Conservation (phyloP, 2,329 filamentous ascomycete species). For the Colletotrichum sp. region DNA sequence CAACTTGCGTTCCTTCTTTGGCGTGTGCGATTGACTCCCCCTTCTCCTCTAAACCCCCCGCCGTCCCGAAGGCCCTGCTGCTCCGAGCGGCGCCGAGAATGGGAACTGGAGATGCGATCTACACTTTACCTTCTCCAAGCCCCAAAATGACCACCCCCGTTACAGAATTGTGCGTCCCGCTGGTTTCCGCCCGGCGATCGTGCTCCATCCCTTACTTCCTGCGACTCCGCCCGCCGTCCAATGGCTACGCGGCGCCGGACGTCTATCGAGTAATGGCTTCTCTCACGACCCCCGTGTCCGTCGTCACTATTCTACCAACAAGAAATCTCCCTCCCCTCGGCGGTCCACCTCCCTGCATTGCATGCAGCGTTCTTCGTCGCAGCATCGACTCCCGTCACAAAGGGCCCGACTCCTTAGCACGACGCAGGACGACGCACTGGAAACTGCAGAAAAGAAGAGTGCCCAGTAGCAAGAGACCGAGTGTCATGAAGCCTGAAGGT, state of each 20-base stretch:
- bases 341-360: not conserved
- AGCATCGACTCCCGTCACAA: not conserved
- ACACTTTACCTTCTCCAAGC: not conserved
- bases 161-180: conserved; percentile 11
- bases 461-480: not conserved
- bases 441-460: not conserved
- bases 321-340: not conserved
- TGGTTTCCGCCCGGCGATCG: conserved; percentile 21
- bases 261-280: not conserved
- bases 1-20: not conserved
- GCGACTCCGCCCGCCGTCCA: not conserved
- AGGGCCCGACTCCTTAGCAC: not conserved
- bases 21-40: not conserved
- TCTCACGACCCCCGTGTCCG: not conserved
- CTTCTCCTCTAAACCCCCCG: not conserved
- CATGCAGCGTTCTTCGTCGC: not conserved
- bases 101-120: not conserved
- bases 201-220: not conserved
- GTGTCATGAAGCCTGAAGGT: not conserved
- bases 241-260: not conserved
- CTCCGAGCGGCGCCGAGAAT: not conserved
- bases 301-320: not conserved
- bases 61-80: not conserved
- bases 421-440: not conserved
- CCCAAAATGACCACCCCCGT: not conserved